Evolutionary conservation across 805 yeast genomes (phyloP).

Genomic region (Nadsonia fulvescens): DNA sequence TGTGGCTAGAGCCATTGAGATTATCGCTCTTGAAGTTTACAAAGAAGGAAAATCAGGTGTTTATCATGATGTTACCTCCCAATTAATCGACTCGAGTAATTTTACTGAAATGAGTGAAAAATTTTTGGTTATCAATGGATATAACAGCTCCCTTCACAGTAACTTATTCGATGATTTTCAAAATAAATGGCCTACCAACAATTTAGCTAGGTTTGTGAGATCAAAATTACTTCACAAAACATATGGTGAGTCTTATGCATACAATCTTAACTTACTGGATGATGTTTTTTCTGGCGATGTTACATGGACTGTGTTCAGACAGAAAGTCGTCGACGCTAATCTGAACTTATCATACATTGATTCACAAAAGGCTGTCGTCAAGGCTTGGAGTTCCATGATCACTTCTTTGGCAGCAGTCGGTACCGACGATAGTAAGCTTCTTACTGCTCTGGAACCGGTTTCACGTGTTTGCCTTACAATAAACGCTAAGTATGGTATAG

Average conservation of each 20-base stretch:
- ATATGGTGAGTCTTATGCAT: conserved; percentile 36
- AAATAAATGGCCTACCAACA: conserved; percentile 27
- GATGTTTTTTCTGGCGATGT: conserved; percentile 28
- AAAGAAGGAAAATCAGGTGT: too few species aligned
- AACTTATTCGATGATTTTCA: conserved; percentile 29
- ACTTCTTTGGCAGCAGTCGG: conserved; percentile 34
- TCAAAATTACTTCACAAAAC: conserved; percentile 28
- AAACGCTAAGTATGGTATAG: conserved; percentile 1
- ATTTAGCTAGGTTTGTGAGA: conserved; percentile 25
- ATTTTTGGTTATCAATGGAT: conserved; percentile 28
- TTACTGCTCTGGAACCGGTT: too few species aligned
- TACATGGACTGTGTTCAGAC: conserved; percentile 29
- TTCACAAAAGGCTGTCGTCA: conserved; percentile 52
- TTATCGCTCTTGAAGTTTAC: conserved; percentile 53
- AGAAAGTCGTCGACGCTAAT: conserved; percentile 38
- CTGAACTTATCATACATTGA: conserved; percentile 43
- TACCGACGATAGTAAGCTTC: too few species aligned
- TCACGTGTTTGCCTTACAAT: too few species aligned
- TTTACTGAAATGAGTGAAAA: conserved; percentile 14
- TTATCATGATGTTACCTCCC: too few species aligned
- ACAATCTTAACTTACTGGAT: conserved; percentile 47
- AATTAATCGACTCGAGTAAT: too few species aligned
- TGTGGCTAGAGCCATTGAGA: conserved; percentile 53
- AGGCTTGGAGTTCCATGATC: conserved; percentile 61
- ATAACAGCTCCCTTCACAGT: conserved; percentile 28